These are phyloP conservation scores for Byssoonygena ceratinophila DNA, from an alignment of 2,329 filamentous ascomycete species.

Conservation along the genomic window DNA sequence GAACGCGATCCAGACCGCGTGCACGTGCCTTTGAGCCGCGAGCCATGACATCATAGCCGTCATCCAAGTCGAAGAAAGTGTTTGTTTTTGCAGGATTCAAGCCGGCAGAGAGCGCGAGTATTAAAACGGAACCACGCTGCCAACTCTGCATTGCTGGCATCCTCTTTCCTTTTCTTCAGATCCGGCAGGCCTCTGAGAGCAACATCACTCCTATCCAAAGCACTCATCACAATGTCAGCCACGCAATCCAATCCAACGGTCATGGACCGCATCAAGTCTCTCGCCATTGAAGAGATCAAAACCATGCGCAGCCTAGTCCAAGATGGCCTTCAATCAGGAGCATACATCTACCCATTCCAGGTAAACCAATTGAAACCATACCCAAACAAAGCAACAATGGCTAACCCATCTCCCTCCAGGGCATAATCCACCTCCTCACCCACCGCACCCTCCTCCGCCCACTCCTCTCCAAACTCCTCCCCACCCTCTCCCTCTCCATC, in stretches of 20 bases:
- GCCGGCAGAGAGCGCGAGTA: no score
- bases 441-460: conserved; percentile 52
- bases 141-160: no score
- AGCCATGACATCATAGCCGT: not conserved
- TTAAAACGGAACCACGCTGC: no score
- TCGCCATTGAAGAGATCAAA: conserved; percentile 58
- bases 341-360: conserved; percentile 79
- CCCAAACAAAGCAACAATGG: no score
- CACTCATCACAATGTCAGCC: not conserved
- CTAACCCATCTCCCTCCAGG: no score
- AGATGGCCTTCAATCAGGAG: conserved; percentile 62
- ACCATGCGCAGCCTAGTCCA: conserved; percentile 53
- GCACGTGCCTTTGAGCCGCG: not conserved
- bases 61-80: not conserved
- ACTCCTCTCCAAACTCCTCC: conserved; percentile 45
- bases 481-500: conserved; percentile 59
- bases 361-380: no score
- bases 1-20: not conserved
- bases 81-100: not conserved
- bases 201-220: not conserved
- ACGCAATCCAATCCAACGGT: conserved; percentile 20
- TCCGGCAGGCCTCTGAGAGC: no score
- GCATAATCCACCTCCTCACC: conserved; percentile 49
- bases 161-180: no score
- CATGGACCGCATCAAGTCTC: conserved; percentile 46